phyloP scores from a whole-genome alignment of 352 stramenopile species.

The Globisporangium nagaii region DNA sequence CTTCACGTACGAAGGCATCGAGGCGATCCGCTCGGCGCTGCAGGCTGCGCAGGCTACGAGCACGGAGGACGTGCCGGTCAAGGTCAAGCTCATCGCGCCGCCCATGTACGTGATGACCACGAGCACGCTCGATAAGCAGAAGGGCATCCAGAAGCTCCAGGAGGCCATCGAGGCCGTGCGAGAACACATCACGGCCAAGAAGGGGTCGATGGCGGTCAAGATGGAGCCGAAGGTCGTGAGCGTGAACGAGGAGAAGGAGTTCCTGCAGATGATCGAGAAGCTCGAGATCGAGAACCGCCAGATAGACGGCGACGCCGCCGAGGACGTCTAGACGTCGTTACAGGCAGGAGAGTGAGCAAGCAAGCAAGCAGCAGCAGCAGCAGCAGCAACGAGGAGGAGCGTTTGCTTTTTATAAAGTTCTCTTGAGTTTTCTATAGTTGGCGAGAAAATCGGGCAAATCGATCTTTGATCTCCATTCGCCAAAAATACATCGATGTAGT shows the following conservation, averaged over 20 bases:
- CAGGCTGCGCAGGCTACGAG: constrained; percentile 83
- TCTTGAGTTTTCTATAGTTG: too few relatives aligned
- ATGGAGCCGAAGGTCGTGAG: constrained; percentile 99
- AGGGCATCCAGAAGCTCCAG: constrained; percentile 95
- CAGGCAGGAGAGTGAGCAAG: too few relatives aligned
- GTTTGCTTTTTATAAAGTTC: too few relatives aligned
- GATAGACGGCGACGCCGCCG: constrained; percentile 96
- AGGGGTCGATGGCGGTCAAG: constrained; percentile 95
- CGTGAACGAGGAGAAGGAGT: constrained; percentile 98
- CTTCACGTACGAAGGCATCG: constrained; percentile 99
- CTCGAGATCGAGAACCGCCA: constrained; percentile 98
- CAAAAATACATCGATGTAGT: too few relatives aligned
- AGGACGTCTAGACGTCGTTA: constrained; percentile 89
- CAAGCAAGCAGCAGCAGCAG: too few relatives aligned
- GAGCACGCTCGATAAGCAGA: constrained; percentile 97
- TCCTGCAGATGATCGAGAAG: constrained; percentile 99
- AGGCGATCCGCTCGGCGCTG: constrained; percentile 96
- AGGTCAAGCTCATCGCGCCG: constrained; percentile 99
- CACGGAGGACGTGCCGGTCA: constrained; percentile 91
- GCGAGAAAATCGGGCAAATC: too few relatives aligned
- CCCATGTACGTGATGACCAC: constrained; percentile 99
- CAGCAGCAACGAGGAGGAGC: too few relatives aligned
- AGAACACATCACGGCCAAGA: constrained; percentile 93
- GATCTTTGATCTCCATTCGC: too few relatives aligned
- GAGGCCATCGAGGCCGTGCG: constrained; percentile 94